Evolutionary conservation across 108 stramenopile species (phyloP).

Genomic region (Pelagomonas calceolata): DNA sequence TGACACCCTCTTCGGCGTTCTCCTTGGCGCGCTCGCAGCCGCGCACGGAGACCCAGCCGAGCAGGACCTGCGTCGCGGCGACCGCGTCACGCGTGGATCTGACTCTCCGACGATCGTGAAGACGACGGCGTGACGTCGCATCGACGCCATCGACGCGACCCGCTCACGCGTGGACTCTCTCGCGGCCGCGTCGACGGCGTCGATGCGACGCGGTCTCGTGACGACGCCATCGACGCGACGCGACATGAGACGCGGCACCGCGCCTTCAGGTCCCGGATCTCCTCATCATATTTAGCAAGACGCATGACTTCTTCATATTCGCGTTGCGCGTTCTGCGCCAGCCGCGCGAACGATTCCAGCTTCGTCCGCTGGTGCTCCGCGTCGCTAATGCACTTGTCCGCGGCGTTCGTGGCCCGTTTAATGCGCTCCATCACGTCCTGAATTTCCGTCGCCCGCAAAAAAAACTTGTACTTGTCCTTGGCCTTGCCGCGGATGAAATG

Average conservation of each 20-base stretch:
- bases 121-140: too few species aligned
- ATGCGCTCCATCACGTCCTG: constrained; percentile 46
- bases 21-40: neutral
- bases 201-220: too few species aligned
- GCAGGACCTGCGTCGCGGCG: too few species aligned
- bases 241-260: too few species aligned
- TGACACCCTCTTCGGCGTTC: constrained; percentile 12
- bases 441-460: constrained; percentile 87
- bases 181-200: too few species aligned
- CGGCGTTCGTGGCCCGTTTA: neutral
- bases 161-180: too few species aligned
- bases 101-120: too few species aligned
- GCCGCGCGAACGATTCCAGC: constrained; percentile 15
- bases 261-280: constrained; percentile 32
- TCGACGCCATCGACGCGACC: too few species aligned
- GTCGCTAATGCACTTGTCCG: neutral
- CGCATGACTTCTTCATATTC: constrained; percentile 42
- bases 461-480: constrained; percentile 84
- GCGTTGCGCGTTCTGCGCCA: constrained; percentile 40
- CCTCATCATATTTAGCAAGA: constrained; percentile 54
- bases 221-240: too few species aligned
- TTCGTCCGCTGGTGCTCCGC: neutral
- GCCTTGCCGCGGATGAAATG: constrained; percentile 83
- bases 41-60: constrained; percentile 45
- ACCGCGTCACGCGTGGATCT: too few species aligned